A percentile compares a stretch with the other conserved stretches of the same genome.
Conservation (phyloP, 1,284 basidiomycete species). For the Coniferiporia weirii region DNA sequence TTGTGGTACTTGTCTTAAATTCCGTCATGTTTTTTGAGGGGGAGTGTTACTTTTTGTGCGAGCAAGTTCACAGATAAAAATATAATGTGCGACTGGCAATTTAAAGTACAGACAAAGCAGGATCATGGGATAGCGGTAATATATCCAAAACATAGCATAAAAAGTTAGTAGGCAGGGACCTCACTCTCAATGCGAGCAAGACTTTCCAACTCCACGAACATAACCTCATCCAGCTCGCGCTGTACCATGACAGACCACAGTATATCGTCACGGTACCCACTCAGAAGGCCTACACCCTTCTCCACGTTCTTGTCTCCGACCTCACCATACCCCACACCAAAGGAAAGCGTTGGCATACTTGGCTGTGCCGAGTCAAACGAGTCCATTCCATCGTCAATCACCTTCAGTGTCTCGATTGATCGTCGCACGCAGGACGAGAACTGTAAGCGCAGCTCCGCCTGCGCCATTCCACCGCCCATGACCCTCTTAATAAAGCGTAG, state of each 20-base stretch:
- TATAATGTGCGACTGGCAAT: neutral
- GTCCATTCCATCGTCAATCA: constrained; percentile 78
- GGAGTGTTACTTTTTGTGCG: neutral
- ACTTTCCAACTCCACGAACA: constrained; percentile 74
- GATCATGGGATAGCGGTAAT: neutral
- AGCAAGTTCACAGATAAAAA: neutral
- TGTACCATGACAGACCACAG: constrained; percentile 64
- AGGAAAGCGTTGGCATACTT: constrained; percentile 52
- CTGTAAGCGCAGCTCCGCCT: constrained; percentile 43
- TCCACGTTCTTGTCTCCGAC: constrained; percentile 58
- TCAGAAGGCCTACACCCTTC: constrained; percentile 70
- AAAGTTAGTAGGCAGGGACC: constrained; percentile 7
- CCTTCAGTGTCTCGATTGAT: constrained; percentile 78
- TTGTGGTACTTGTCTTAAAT: constrained; percentile 46
- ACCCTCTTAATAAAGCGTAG: constrained; percentile 61
- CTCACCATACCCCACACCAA: constrained; percentile 75
- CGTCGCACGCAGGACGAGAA: constrained; percentile 69
- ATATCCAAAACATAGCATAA: neutral
- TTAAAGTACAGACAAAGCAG: constrained; percentile 9
- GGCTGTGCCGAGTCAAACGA: constrained; percentile 60
- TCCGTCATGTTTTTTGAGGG: neutral
- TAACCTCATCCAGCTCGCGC: constrained; percentile 60
- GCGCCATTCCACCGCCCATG: constrained; percentile 34
- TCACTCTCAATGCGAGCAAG: constrained; percentile 54
- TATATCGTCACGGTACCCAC: constrained; percentile 60